Evolutionary conservation across 2,329 filamentous ascomycete species (phyloP), one percentile per base, ranked within the genome.

Genomic region (Pseudogymnoascus pannorum): DNA sequence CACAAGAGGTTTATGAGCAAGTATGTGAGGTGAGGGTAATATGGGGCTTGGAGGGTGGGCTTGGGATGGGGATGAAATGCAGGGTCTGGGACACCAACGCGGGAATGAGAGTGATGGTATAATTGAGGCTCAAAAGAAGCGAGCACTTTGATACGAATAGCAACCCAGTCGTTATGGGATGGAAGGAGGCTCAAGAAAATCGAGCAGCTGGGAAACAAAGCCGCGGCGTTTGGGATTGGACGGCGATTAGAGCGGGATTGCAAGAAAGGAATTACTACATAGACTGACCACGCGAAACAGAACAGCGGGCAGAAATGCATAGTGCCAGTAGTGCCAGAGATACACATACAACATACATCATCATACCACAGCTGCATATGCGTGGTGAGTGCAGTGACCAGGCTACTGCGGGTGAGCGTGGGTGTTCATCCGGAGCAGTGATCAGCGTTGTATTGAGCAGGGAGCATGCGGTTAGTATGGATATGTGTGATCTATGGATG

Each of bases 1-100:
- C 94, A 99, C 79, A 94, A 92, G 77, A 87, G 92, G 65, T 99
- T 99, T 75, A 99, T 99, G 94, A 79, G 71, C 59, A 73, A 73
- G 67, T 73, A 73, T 62, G 71, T 73, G 64, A 70, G 71, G 69
- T 73, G 38, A 42, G 38, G 16, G 38, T 42, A 18, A 18, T 9
- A 42, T 42, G 9, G 38, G 12, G 20, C 4, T 42, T 42, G 18
- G 38, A 18, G 8, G 38, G 38, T 42, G 38, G 18, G 20, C 20
- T 42, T 42, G 38, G 38, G 38, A 42, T 20, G 18, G 38, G 8
- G 18, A 42, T 42, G 38, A 12, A 29, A n/a, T 18, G 48, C 31
- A 12, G 38, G 18, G 38, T 42, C 18, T 42, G 2, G 16, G 38
- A 20, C 4, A 20, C 18, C 8, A 42, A 20, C 3, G 2, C 18